Percentiles rank a stretch among this genome's conserved stretches.
Conservation (phyloP, 768 basidiomycete species). For the Rhizopogon roseolus region DNA sequence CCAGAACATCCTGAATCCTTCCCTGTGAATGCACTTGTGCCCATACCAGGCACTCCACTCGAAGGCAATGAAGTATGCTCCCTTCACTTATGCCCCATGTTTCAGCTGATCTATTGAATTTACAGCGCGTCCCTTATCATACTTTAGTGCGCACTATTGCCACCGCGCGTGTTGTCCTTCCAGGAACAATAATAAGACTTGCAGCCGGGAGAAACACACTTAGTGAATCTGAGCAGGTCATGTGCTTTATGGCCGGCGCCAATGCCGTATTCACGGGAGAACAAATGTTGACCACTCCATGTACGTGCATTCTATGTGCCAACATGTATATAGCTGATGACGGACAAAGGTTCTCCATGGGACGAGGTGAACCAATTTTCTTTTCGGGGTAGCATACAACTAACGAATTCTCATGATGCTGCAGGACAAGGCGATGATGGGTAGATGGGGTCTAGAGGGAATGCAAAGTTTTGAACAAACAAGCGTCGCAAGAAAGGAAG, state of each 20-base stretch:
- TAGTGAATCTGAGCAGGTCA: constrained; percentile 87
- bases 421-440: constrained; percentile 92
- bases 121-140: constrained; percentile 74
- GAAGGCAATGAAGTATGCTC: constrained; percentile 77
- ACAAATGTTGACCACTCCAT: constrained; percentile 95
- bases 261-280: constrained; percentile 99
- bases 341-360: constrained; percentile 76
- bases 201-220: constrained; percentile 91
- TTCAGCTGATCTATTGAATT: constrained; percentile 10
- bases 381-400: constrained; percentile 2
- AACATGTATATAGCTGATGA: constrained; percentile 3
- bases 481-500: constrained; percentile 54
- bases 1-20: constrained; percentile 98
- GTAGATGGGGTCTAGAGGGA: constrained; percentile 86
- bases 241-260: constrained; percentile 98
- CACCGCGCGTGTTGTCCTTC: constrained; percentile 89
- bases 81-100: background rate
- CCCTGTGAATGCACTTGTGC: constrained; percentile 96
- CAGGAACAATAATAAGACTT: constrained; percentile 88
- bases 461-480: constrained; percentile 86
- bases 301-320: constrained; percentile 40
- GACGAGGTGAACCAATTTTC: constrained; percentile 57
- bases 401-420: constrained; percentile 2
- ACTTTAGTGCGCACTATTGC: constrained; percentile 91
- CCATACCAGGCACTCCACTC: constrained; percentile 91